phyloP scores from a whole-genome alignment of 2,329 filamentous ascomycete species.

The Leptoxyphium fumago region DNA sequence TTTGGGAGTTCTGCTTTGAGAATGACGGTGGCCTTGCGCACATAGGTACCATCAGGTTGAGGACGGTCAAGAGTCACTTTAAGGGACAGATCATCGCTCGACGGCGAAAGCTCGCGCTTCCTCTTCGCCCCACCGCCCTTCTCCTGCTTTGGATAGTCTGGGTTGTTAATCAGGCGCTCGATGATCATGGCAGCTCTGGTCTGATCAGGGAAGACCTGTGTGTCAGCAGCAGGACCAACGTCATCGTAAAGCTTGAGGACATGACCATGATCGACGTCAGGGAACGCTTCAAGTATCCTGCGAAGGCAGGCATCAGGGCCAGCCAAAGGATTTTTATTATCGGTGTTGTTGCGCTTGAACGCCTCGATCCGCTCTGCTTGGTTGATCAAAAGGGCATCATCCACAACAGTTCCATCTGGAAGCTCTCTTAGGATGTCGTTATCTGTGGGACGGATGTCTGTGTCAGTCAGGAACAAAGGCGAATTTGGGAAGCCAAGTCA shows the following conservation, averaged over 20 bases:
- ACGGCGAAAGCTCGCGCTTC: constrained; percentile 14
- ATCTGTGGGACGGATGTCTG: no score
- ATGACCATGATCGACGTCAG: constrained; percentile 19
- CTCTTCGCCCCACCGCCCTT: constrained; percentile 14
- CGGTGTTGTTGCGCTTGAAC: no score
- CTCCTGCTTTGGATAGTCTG: constrained; percentile 16
- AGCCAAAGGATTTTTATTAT: constrained; percentile 1
- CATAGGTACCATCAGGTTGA: not conserved
- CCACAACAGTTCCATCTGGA: no score
- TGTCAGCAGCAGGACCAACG: constrained; percentile 3
- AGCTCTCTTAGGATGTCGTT: no score
- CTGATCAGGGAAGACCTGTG: constrained; percentile 4
- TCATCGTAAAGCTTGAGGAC: constrained; percentile 13
- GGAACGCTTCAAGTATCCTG: constrained; percentile 18
- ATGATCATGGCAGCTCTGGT: constrained; percentile 14
- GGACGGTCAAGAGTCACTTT: constrained; percentile 12
- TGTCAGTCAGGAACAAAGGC: no score
- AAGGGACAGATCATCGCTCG: constrained; percentile 9
- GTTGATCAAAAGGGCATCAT: no score
- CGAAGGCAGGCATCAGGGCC: constrained; percentile 14
- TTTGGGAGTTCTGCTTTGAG: constrained; percentile 29
- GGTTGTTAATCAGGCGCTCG: constrained; percentile 13
- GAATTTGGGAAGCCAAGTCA: no score
- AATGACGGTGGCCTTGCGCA: constrained; percentile 5
- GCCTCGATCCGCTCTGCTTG: no score